Evolutionary conservation across 495 filamentous ascomycete genomes (phyloP), one percentile per base, ranked within the genome.

Genomic region (Neohortaea acidophila): DNA sequence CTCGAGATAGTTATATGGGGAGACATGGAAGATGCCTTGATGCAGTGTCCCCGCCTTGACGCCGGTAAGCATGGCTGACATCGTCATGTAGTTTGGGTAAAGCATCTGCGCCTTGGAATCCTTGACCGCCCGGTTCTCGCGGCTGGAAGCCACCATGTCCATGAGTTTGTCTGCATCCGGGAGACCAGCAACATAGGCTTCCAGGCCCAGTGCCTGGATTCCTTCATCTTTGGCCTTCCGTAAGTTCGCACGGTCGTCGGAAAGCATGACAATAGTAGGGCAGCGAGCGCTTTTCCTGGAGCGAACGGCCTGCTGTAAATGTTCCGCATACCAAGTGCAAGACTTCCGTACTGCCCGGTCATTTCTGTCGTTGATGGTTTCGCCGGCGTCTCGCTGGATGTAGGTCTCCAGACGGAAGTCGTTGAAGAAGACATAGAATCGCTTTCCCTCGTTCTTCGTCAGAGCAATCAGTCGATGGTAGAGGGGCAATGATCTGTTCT

Each of bases 401-500:
- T 94, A 77, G 6, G 89, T 97, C 60, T 97, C 89, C 28, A 80
- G 65, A 27, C 89, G 74, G 53, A 97, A 97, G 41, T 97, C 89
- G 58, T 97, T 97, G 68, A 96, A 96, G 60, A 97, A 97, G 31
- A 97, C 81, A 56, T 94, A 96, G 54, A 92, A 96, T 11, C 86
- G 74, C 61, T 96, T 96, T 24, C 92, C 85, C 51, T 91, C 82
- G 49, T 84, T 93, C 56, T 81, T 91, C 21, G 85, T 91, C 50
- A 97, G 63, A 14, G 75, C 70, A 36, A 94, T 72, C 13, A 96
- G 66, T 26, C 89, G 84, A 53, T 94, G 93, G 64, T 96, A 97
- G 35, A 97, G 68, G 17, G 89, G 89, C 37, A 96, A 57, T 8
- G 89, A 96, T 34, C 86, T 75, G 55, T 94, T 94, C 48, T 81